phyloP scores from a whole-genome alignment of 192 early-diverging fungal species.

The Coemansia javaensis region DNA sequence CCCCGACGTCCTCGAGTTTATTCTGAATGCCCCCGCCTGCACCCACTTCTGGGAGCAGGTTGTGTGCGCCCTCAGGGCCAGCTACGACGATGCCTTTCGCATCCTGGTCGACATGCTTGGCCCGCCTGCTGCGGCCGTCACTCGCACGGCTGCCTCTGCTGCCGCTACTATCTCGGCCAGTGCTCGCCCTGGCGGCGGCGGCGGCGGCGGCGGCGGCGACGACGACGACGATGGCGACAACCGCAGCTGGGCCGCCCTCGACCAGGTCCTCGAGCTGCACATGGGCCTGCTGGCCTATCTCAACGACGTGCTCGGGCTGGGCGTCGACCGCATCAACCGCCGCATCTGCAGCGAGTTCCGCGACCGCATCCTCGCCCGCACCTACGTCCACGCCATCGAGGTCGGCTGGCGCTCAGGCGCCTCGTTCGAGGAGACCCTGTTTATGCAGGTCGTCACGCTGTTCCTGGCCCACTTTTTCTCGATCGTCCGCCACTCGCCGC shows the following conservation, averaged over 20 bases:
- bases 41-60: conserved; percentile 40
- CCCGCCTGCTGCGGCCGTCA: no score
- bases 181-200: no score
- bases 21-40: conserved; percentile 20
- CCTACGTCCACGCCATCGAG: conserved; percentile 28
- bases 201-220: no score
- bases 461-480: conserved; percentile 45
- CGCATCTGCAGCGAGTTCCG: conserved; percentile 22
- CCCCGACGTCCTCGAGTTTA: conserved; percentile 25
- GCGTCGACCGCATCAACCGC: conserved; percentile 54
- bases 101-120: conserved; percentile 43
- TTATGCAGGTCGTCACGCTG: conserved; percentile 45
- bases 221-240: no score
- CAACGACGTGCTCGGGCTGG: conserved; percentile 57
- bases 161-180: no score
- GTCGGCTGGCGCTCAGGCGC: conserved; percentile 25
- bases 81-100: conserved; percentile 37
- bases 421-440: conserved; percentile 30
- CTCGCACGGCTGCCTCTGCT: no score
- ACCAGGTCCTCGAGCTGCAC: conserved; percentile 58
- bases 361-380: conserved; percentile 33
- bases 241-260: conserved; percentile 42
- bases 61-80: conserved; percentile 27
- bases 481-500: conserved; percentile 38
- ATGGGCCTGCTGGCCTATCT: conserved; percentile 61